Evolutionary conservation across 352 stramenopile species (phyloP), one percentile per base, ranked within the genome.

Genomic region (Phytophthora constricta): DNA sequence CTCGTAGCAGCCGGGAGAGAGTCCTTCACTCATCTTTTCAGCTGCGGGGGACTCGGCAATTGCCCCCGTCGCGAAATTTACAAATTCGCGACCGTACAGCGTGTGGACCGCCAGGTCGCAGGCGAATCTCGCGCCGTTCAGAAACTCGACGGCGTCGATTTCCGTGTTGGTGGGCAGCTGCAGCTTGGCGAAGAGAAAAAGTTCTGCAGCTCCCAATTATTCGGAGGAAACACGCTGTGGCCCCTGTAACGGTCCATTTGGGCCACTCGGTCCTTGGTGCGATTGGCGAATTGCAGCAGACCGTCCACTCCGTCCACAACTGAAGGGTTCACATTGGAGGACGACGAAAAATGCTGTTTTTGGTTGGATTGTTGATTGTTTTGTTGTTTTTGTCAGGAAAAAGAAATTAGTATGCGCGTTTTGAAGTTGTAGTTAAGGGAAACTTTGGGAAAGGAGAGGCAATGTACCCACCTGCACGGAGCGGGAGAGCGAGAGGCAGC

Each of bases 11-110:
- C 59, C 60, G n/a, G 59, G 48, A 10, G 78, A 84, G 25, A 83
- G 58, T 41, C 64, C 67, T 1, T 49, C 66, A 8, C 71, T 72
- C 71, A 80, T 69, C 47, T 70, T 74, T 9, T 83, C 75, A n/a
- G 75, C 68, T 2, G 73, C 74, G 14, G 53, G 41, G 3, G 76
- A 84, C 53, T 83, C 65, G 14, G 55, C 70, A 48, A 84, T 77
- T 16, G 56, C 66, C n/a, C 76, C 74, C 28, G 54, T 72, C 19
- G 79, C 72, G 27, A 77, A 86, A 37, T 84, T 82, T 13, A 84
- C 61, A 37, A 88, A 83, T 61, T 86, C 77, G 20, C 39, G 72
- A 64, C 70, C 84, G 68, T 88, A 86, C 75, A 88, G 84, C 20
- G 75, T 80, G 46, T 84, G 64, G 61, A 85, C 70, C 2, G 68